These are phyloP conservation scores for Penicillium sp. DNA, from an alignment of 2,329 filamentous ascomycete species.

Conservation along the genomic window DNA sequence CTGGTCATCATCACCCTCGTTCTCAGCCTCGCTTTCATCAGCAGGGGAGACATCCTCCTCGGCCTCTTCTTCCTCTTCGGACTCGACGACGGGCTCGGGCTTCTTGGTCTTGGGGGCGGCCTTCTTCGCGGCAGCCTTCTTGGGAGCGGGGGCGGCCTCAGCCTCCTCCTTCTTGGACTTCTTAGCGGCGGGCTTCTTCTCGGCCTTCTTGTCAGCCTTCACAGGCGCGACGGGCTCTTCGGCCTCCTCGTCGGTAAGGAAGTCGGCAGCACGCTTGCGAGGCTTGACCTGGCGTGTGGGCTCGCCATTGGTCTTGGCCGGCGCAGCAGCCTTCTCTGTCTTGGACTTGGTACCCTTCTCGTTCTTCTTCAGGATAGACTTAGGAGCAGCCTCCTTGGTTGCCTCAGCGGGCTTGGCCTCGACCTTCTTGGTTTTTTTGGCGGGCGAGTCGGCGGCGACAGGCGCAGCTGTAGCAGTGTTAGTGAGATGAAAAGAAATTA, in stretches of 20 bases:
- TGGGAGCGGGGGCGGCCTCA: conserved; percentile 31
- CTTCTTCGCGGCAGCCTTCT: conserved; percentile 21
- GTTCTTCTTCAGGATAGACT: conserved; percentile 37
- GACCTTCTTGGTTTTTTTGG: conserved; percentile 61
- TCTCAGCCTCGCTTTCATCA: conserved; percentile 28
- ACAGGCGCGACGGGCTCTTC: conserved; percentile 27
- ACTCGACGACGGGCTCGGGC: conserved; percentile 30
- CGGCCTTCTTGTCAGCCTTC: conserved; percentile 50
- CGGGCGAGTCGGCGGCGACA: conserved; percentile 49
- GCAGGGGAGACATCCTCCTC: conserved; percentile 23
- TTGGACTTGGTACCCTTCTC: conserved; percentile 25
- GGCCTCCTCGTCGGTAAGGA: conserved; percentile 46
- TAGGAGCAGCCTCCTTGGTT: conserved; percentile 29
- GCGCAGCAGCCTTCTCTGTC: conserved; percentile 27
- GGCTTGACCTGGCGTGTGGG: conserved; percentile 41
- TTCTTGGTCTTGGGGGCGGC: conserved; percentile 44
- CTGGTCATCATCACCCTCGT: conserved; percentile 50
- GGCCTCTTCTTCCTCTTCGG: conserved; percentile 34
- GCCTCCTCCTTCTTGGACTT: conserved; percentile 42
- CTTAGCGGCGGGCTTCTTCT: conserved; percentile 40
- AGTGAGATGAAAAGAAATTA: conserved; percentile 11
- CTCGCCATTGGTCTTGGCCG: conserved; percentile 36
- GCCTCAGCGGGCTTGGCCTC: conserved; percentile 34
- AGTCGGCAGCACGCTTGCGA: conserved; percentile 51
- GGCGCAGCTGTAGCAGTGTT: conserved; percentile 34